These are phyloP conservation scores for Fusarium drepaniforme DNA, from an alignment of 2,329 filamentous ascomycete species.

Conservation along the genomic window DNA sequence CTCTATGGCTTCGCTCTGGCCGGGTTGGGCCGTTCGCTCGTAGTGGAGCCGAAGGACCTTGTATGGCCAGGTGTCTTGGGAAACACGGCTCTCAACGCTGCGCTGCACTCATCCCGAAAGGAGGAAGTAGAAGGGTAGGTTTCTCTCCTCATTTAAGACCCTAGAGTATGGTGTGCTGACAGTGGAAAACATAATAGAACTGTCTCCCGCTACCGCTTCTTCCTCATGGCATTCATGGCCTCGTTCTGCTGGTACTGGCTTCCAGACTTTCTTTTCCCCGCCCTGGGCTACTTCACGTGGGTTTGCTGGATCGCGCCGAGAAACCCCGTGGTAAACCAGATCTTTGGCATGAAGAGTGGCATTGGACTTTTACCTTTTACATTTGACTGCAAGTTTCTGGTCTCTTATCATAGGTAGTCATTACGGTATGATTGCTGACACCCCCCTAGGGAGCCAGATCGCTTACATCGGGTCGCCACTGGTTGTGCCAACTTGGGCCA, in stretches of 20 bases:
- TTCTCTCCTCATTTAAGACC: background rate
- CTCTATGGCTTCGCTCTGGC: slow-evolving; percentile 65
- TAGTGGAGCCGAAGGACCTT: slow-evolving; percentile 60
- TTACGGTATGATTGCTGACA: background rate
- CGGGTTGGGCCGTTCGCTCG: slow-evolving; percentile 57
- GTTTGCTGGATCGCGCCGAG: slow-evolving; percentile 62
- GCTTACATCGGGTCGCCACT: slow-evolving; percentile 57
- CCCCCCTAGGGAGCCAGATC: slow-evolving; percentile 43
- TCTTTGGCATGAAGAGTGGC: slow-evolving; percentile 61
- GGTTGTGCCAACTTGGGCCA: slow-evolving; percentile 58
- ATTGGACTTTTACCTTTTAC: slow-evolving; percentile 56
- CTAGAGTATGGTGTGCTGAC: background rate
- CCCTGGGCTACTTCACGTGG: slow-evolving; percentile 59
- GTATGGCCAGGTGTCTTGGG: slow-evolving; percentile 66
- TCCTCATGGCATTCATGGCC: slow-evolving; percentile 52
- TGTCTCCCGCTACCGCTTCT: slow-evolving; percentile 58
- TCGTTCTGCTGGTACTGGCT: slow-evolving; percentile 64
- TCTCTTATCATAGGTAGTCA: too few relatives aligned
- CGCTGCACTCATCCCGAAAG: slow-evolving; percentile 54
- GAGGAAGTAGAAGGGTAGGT: slow-evolving; percentile 34
- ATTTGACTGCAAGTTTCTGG: slow-evolving; percentile 48
- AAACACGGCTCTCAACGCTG: slow-evolving; percentile 59
- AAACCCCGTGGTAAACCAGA: slow-evolving; percentile 59
- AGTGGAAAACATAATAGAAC: slow-evolving; percentile 33
- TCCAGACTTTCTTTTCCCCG: slow-evolving; percentile 60